A percentile compares a stretch with the other conserved stretches of the same genome.
Conservation (phyloP, 306 rosid genomes). For the Prunus kanzakura region DNA sequence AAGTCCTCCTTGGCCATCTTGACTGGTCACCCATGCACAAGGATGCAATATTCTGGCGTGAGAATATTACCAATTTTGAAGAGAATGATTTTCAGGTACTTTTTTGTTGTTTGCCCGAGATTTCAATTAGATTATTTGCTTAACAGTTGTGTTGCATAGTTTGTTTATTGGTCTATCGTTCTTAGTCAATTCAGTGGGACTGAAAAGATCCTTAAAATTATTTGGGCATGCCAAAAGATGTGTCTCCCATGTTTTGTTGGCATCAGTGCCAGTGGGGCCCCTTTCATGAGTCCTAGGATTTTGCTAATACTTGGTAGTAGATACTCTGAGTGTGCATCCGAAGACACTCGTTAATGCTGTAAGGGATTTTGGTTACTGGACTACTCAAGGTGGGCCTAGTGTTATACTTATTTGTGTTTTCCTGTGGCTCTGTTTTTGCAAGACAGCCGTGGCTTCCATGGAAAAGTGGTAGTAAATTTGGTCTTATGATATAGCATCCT, state of each 20-base stretch:
- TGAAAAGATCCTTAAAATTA: not conserved
- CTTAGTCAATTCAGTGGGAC: not conserved
- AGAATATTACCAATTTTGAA: conserved; percentile 73
- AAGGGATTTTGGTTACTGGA: not conserved
- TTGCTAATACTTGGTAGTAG: not conserved
- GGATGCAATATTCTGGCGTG: conserved; percentile 90
- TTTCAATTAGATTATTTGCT: not conserved
- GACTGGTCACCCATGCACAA: conserved; percentile 99
- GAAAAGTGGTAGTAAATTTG: not conserved
- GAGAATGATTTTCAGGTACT: conserved; percentile 95
- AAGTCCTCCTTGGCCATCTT: conserved; percentile 89
- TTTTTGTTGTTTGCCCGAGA: not conserved
- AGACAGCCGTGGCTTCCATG: not conserved
- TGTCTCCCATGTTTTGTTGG: not conserved
- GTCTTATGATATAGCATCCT: not conserved
- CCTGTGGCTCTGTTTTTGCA: not conserved
- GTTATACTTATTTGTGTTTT: not conserved
- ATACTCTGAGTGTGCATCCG: not conserved
- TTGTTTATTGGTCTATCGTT: not conserved
- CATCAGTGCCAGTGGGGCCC: not conserved
- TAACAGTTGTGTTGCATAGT: not conserved
- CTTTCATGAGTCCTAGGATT: not conserved
- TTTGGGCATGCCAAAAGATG: not conserved
- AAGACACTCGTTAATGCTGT: not conserved
- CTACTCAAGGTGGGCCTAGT: not conserved